These are phyloP conservation scores for Sanghuangporus sanghuang DNA, from an alignment of 1,284 basidiomycete species.

Conservation along the genomic window DNA sequence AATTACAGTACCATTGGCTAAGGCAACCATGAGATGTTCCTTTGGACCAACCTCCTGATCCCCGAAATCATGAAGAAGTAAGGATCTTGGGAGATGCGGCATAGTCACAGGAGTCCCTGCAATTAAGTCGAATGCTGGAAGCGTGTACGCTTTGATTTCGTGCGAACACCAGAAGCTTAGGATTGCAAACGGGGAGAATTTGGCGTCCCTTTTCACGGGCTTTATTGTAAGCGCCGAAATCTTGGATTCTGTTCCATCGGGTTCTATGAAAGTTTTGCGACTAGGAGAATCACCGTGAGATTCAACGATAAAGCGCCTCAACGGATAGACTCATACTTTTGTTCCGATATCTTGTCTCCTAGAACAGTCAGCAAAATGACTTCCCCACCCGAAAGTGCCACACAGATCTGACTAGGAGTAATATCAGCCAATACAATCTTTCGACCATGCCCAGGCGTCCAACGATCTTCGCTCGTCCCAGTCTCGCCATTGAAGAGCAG, in stretches of 20 bases:
- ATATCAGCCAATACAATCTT: slow-evolving; percentile 17
- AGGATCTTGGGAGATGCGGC: slow-evolving; percentile 61
- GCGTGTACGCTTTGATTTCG: slow-evolving; percentile 52
- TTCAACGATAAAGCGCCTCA: neutral
- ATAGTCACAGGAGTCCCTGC: slow-evolving; percentile 41
- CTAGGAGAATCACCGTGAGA: neutral
- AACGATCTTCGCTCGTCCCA: slow-evolving; percentile 4
- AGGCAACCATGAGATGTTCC: slow-evolving; percentile 69
- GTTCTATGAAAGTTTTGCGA: slow-evolving; percentile 21
- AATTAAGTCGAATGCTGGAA: slow-evolving; percentile 38
- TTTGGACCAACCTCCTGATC: slow-evolving; percentile 32
- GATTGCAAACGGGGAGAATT: slow-evolving; percentile 45
- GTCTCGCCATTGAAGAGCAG: slow-evolving; percentile 4
- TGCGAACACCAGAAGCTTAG: slow-evolving; percentile 79
- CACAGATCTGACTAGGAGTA: slow-evolving; percentile 16
- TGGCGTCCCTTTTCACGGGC: slow-evolving; percentile 44
- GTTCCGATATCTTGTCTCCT: slow-evolving; percentile 7
- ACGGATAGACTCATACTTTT: slow-evolving; percentile 3
- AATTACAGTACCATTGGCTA: slow-evolving; percentile 77
- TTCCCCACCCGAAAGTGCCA: slow-evolving; percentile 10
- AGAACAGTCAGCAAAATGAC: slow-evolving; percentile 11
- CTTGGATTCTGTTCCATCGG: slow-evolving; percentile 31
- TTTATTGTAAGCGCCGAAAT: slow-evolving; percentile 63
- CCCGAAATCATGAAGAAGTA: slow-evolving; percentile 67
- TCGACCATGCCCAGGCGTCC: slow-evolving; percentile 1